phyloP scores from a whole-genome alignment of 2,329 filamentous ascomycete species.

The Didymellaceae sp. region DNA sequence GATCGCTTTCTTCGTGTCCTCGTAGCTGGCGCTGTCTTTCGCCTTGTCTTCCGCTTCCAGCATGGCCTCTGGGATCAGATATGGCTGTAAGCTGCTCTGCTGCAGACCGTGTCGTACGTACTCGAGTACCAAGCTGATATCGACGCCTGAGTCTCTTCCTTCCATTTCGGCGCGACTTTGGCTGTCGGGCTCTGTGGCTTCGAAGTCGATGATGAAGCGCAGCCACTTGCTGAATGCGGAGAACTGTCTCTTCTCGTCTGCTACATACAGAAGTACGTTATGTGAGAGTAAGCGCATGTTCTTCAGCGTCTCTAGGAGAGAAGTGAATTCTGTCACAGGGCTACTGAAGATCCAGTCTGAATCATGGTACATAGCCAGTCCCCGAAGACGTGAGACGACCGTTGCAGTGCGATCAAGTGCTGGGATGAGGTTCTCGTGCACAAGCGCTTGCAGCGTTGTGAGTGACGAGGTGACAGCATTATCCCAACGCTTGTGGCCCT shows the following conservation, averaged over 20 bases:
- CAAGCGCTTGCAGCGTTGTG: slow-evolving; percentile 74
- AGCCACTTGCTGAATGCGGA: slow-evolving; percentile 82
- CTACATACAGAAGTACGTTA: slow-evolving; percentile 72
- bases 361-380: slow-evolving; percentile 81
- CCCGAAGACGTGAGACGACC: slow-evolving; percentile 80
- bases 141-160: slow-evolving; percentile 78
- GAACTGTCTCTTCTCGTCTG: slow-evolving; percentile 81
- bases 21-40: slow-evolving; percentile 27
- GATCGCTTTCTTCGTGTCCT: slow-evolving; percentile 44
- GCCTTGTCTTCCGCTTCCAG: slow-evolving; percentile 15
- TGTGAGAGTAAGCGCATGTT: slow-evolving; percentile 79
- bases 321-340: slow-evolving; percentile 47
- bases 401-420: slow-evolving; percentile 83
- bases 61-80: slow-evolving; percentile 57
- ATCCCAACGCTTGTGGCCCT: slow-evolving; percentile 96
- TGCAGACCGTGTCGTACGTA: slow-evolving; percentile 78
- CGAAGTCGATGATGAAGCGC: slow-evolving; percentile 78
- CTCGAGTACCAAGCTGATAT: slow-evolving; percentile 72
- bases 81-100: slow-evolving; percentile 68
- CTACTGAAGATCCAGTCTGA: slow-evolving; percentile 66
- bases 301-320: slow-evolving; percentile 70
- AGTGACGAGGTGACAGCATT: slow-evolving; percentile 82
- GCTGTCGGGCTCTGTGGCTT: slow-evolving; percentile 68
- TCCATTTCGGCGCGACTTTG: slow-evolving; percentile 71
- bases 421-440: slow-evolving; percentile 88